Conservation (phyloP, 805 yeast genomes). For the Ogataea siamensis region DNA sequence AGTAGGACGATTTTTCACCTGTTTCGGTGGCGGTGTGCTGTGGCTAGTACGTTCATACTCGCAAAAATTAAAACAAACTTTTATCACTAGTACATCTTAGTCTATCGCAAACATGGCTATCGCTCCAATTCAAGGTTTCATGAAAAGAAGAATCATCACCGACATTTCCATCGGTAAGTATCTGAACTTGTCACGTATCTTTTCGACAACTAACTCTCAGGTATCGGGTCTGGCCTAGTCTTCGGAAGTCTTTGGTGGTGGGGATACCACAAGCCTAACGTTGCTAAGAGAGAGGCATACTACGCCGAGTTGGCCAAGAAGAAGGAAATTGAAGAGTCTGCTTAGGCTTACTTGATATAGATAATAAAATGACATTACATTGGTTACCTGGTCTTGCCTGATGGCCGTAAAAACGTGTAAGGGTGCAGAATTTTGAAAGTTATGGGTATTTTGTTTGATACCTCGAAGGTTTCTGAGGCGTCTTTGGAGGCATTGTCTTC, state of each 20-base stretch:
- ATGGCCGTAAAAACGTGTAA: conserved; percentile 4
- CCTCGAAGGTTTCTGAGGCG: conserved; percentile 9
- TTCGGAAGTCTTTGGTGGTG: conserved; percentile 82
- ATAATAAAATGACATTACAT: conserved; percentile 4
- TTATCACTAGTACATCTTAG: conserved; percentile 1
- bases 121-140: conserved; percentile 82
- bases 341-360: conserved; percentile 14
- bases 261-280: conserved; percentile 73
- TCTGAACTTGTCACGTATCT: not conserved
- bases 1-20: conserved; percentile 9
- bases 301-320: conserved; percentile 75
- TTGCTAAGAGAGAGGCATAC: conserved; percentile 78
- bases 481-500: conserved; percentile 17
- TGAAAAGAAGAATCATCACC: conserved; percentile 75
- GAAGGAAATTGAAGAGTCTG: conserved; percentile 57
- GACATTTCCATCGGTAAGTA: conserved; percentile 73
- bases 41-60: conserved; percentile 5
- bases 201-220: conserved; percentile 13
- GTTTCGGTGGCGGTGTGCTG: conserved; percentile 10
- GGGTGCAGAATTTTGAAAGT: conserved; percentile 4
- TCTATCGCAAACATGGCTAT: conserved; percentile 52
- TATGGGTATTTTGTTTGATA: conserved; percentile 18
- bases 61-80: conserved; percentile 10
- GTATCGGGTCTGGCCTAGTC: conserved; percentile 35
- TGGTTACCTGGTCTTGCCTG: not conserved